Conservation (phyloP, 1,284 basidiomycete genomes). For the Gymnopus androsaceus region DNA sequence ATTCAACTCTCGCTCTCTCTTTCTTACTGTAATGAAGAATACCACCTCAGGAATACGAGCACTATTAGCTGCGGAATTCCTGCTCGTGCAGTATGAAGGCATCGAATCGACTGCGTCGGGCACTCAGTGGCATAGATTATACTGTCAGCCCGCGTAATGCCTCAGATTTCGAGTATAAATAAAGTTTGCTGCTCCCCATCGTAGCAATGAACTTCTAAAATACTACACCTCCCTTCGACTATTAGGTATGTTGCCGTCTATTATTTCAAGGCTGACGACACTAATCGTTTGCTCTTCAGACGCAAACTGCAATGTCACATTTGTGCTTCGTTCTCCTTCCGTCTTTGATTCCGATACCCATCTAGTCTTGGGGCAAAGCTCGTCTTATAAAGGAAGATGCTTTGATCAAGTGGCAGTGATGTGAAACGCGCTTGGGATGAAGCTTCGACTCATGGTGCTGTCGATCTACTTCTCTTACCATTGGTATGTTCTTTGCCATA, state of each 20-base stretch:
- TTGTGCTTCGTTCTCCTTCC: no score
- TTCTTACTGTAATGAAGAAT: no score
- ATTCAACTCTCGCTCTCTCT: no score
- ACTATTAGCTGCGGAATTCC: no score
- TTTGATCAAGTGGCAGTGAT: slow-evolving; percentile 42
- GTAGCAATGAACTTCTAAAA: slow-evolving; percentile 63
- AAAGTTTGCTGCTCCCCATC: no score
- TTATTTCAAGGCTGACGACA: neutral
- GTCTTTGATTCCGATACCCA: slow-evolving; percentile 48
- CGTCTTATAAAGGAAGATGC: slow-evolving; percentile 53
- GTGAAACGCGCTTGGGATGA: slow-evolving; percentile 47
- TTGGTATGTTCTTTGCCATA: slow-evolving; percentile 42
- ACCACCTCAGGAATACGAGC: no score
- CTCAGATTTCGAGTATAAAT: no score
- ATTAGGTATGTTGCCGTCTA: slow-evolving; percentile 45
- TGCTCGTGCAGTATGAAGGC: no score
- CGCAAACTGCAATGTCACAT: slow-evolving; percentile 49
- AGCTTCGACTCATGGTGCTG: slow-evolving; percentile 32
- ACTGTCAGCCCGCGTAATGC: no score
- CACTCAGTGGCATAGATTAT: no score
- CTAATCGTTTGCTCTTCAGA: slow-evolving; percentile 24
- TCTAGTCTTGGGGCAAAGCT: slow-evolving; percentile 45
- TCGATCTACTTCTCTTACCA: slow-evolving; percentile 52
- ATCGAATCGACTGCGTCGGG: no score
- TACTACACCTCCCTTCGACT: slow-evolving; percentile 55